Evolutionary conservation across 1,284 basidiomycete species (phyloP).

Genomic region (Anthracocystis panici-leucophaei): DNA sequence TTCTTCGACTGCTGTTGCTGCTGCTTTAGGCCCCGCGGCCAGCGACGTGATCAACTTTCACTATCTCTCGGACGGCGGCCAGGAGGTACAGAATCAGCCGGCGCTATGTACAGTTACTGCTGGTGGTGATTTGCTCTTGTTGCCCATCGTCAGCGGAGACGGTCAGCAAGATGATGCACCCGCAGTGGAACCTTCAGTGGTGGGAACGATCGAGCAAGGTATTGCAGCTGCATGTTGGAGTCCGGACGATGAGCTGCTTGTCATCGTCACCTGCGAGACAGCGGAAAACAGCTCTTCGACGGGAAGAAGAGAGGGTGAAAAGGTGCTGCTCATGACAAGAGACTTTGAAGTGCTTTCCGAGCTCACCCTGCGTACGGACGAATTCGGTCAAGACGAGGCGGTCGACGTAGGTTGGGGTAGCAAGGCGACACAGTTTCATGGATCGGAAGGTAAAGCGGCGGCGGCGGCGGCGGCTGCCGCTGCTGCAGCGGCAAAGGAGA

Average conservation of each 20-base stretch:
- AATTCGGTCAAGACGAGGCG: conserved; percentile 90
- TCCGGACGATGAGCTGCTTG: conserved; percentile 87
- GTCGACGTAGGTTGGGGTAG: conserved; percentile 98
- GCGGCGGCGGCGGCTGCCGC: conserved; percentile 75
- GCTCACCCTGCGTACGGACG: conserved; percentile 77
- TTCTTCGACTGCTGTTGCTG: conserved; percentile 29
- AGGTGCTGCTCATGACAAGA: conserved; percentile 87
- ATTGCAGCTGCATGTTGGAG: conserved; percentile 87
- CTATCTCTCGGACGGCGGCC: conserved; percentile 62
- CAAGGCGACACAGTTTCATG: conserved; percentile 97
- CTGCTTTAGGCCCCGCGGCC: conserved; percentile 13
- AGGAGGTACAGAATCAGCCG: conserved; percentile 46
- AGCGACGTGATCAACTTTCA: conserved; percentile 53
- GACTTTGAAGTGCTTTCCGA: conserved; percentile 90
- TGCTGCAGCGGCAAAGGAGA: conserved; percentile 68
- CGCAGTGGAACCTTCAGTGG: conserved; percentile 46
- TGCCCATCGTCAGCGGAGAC: conserved; percentile 27
- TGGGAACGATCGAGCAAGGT: conserved; percentile 85
- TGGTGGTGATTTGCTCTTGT: conserved; percentile 64
- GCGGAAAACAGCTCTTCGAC: conserved; percentile 24
- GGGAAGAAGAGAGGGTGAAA: conserved; percentile 70
- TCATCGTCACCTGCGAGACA: conserved; percentile 71
- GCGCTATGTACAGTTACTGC: conserved; percentile 61
- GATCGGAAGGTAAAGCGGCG: conserved; percentile 89
- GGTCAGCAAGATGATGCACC: conserved; percentile 23